Conservation (phyloP, 108 stramenopile genomes). For the Aureococcus anophagefferens region DNA sequence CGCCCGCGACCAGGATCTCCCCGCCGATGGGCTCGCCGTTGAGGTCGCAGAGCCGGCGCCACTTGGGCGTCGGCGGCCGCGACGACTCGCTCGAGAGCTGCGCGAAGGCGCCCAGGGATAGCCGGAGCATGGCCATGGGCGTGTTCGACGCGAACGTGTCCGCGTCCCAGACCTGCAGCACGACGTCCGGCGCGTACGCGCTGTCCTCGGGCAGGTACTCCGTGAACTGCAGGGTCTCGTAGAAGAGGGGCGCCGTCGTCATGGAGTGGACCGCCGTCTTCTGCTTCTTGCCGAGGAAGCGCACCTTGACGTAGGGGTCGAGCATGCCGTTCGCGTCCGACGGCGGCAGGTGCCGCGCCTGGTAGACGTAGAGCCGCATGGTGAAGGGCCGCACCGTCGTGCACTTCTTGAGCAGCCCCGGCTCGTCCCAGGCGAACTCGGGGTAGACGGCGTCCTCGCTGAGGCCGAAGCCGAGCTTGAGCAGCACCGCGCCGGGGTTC, state of each 20-base stretch:
- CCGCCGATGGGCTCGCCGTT: constrained; percentile 26
- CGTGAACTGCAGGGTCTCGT: constrained; percentile 33
- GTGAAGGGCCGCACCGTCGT: constrained; percentile 5
- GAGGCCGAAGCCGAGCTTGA: constrained; percentile 35
- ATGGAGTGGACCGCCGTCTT: neutral
- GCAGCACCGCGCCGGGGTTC: constrained; percentile 40
- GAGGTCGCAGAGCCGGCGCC: constrained; percentile 25
- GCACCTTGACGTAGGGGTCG: constrained; percentile 48
- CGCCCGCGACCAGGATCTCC: constrained; percentile 27
- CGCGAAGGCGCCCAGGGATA: neutral
- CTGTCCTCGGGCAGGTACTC: constrained; percentile 13
- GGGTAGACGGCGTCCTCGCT: constrained; percentile 17
- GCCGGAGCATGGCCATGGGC: constrained; percentile 2
- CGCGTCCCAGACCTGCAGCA: constrained; percentile 33
- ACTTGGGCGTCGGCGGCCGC: constrained; percentile 18
- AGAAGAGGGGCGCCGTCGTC: constrained; percentile 40
- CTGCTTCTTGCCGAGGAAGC: constrained; percentile 26
- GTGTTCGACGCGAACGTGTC: constrained; percentile 21
- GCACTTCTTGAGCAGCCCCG: neutral
- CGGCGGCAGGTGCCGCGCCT: constrained; percentile 39
- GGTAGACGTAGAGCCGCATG: constrained; percentile 41
- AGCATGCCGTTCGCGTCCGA: constrained; percentile 43
- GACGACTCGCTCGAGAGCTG: neutral
- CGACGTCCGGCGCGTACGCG: constrained; percentile 27
- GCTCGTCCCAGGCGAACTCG: neutral